Base-by-base conservation (phyloP, 2,329 filamentous ascomycete species). In the Penicillium fuscoglaucum region DNA sequence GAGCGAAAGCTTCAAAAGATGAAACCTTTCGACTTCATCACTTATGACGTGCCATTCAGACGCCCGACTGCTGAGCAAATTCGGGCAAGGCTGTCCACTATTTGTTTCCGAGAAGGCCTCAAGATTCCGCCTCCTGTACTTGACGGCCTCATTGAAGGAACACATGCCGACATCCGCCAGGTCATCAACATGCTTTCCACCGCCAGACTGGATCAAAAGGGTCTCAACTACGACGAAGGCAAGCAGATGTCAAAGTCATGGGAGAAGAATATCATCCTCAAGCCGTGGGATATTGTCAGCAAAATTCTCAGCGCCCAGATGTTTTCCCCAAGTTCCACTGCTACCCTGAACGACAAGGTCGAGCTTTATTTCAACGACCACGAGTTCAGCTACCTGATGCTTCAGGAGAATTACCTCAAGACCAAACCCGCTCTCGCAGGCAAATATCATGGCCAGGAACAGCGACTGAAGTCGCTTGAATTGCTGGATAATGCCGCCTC, bases 311-410 rank as follows among this genome's bases (percentile, higher is more conserved):
- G 86, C 28, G 88, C 91, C 4, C 91, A 91, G 39, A 86, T 97
- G 76, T 99, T 98, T 76, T 84, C 90, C 26, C 84, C 87, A 5
- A 86, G 87, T 50, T 96, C 91, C 76, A 96, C 91, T 65, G 82
- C 90, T 3, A 96, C 91, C 0, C 80, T 99, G 37, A 98, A 98
- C 72, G 93, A 99, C 75, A 99, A 99, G 81, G 95, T 96, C 62
- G 93, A 99, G 76, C 85, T 99, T 1, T 99, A 99, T 75, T 99
- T 99, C 82, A 98, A 99, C 74, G 95, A 99, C 69, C 95, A 99
- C 71, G 95, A 99, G 69, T 96, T 98, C 78, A 97, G 92, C 70
- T 95, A 88, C 70, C 81, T 99, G 53, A 98, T 99, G 95, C 87
- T 99, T 47, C 95, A 99, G 73, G 96, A 99, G 75, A 99, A 99